Conservation (phyloP, 164 flowering plant genomes). For the Buxus sempervirens region DNA sequence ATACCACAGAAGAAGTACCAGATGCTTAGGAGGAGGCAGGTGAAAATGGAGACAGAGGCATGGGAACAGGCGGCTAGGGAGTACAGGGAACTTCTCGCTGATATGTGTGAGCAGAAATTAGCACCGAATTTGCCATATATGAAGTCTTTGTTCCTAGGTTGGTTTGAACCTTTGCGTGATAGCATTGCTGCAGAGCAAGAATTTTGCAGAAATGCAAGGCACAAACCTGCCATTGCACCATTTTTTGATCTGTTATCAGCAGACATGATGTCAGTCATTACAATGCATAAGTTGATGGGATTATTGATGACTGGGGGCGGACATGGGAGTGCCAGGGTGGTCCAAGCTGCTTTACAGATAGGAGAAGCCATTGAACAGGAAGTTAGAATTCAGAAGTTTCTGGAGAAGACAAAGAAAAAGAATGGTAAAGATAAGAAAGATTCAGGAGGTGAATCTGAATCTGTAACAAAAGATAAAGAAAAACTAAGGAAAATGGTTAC, state of each 20-base stretch:
- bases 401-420: conserved; percentile 67
- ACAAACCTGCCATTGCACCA: conserved; percentile 38
- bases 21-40: conserved; percentile 59
- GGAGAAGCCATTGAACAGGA: conserved; percentile 97
- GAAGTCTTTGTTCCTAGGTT: conserved; percentile 90
- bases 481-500: conserved; percentile 53
- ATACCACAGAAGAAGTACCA: conserved; percentile 35
- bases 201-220: conserved; percentile 39
- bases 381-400: conserved; percentile 74
- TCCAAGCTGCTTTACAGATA: conserved; percentile 66
- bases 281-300: conserved; percentile 93
- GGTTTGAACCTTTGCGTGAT: conserved; percentile 86
- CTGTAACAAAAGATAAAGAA: conserved; percentile 37
- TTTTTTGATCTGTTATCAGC: conserved; percentile 73
- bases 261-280: conserved; percentile 88
- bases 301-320: conserved; percentile 74
- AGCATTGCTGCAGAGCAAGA: conserved; percentile 68
- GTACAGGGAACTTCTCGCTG: conserved; percentile 71
- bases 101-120: conserved; percentile 86
- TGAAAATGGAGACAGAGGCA: conserved; percentile 84
- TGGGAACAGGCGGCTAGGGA: conserved; percentile 88
- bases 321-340: conserved; percentile 63
- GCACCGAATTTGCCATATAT: conserved; percentile 95
- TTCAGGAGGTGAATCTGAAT: conserved; percentile 30
- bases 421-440: conserved; percentile 18